phyloP scores from a whole-genome alignment of 495 filamentous ascomycete species.

The Delitschia confertaspora region DNA sequence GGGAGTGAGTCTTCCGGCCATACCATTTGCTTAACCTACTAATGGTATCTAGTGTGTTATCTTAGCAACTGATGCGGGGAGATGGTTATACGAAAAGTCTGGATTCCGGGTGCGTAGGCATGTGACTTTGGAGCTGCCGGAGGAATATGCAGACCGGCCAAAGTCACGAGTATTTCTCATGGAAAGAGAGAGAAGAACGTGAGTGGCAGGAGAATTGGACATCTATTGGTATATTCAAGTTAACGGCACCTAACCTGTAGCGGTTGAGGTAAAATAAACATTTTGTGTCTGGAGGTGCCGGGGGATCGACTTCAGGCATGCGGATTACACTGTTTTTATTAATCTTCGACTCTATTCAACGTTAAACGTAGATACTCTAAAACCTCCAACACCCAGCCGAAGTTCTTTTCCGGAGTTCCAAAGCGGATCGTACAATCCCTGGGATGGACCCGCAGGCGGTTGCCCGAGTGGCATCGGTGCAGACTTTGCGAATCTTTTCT shows the following conservation, averaged over 20 bases:
- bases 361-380: too few relatives aligned
- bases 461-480: conserved; percentile 38
- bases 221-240: too few relatives aligned
- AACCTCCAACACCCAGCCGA: conserved; percentile 44
- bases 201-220: too few relatives aligned
- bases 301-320: too few relatives aligned
- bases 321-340: too few relatives aligned
- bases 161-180: too few relatives aligned
- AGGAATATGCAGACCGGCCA: not conserved
- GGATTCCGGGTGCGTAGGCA: conserved; percentile 1
- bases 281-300: too few relatives aligned
- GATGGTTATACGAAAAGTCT: conserved; percentile 4
- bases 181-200: too few relatives aligned
- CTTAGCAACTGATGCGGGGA: conserved; percentile 1
- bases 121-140: not conserved
- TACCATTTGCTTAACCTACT: not conserved
- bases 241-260: too few relatives aligned
- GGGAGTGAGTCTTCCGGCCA: not conserved
- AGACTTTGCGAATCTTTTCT: conserved; percentile 54
- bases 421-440: conserved; percentile 55
- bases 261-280: too few relatives aligned
- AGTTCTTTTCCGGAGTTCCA: conserved; percentile 57
- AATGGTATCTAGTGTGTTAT: not conserved
- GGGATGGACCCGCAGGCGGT: conserved; percentile 48
- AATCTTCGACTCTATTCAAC: too few relatives aligned